Evolutionary conservation across 805 yeast genomes (phyloP).

Genomic region (Debaryomyces tyrocola): DNA sequence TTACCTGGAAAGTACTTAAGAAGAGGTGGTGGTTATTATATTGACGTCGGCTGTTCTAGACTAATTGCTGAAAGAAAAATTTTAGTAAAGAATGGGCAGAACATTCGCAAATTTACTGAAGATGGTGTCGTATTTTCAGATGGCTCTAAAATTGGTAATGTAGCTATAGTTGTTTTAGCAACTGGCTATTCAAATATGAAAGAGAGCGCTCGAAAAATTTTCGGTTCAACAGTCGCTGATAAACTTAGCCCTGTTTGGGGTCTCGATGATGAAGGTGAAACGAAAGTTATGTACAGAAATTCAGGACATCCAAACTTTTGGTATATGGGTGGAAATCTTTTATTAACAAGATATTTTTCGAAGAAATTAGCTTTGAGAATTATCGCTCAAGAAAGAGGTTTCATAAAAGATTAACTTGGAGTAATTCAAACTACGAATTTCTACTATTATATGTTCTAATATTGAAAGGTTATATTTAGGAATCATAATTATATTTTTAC

Average conservation of each 20-base stretch:
- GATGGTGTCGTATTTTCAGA: constrained; percentile 40
- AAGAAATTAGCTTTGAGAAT: constrained; percentile 40
- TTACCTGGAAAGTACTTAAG: constrained; percentile 36
- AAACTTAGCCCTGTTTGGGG: constrained; percentile 41
- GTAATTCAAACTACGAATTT: no score
- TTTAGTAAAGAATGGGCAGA: constrained; percentile 31
- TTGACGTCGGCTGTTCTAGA: constrained; percentile 44
- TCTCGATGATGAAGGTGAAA: constrained; percentile 43
- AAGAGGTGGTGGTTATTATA: constrained; percentile 47
- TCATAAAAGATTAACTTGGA: no score
- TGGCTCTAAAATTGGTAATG: constrained; percentile 27
- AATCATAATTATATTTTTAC: no score
- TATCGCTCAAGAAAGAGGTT: constrained; percentile 21
- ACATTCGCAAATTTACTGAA: constrained; percentile 32
- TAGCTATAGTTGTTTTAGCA: constrained; percentile 43
- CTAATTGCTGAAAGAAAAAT: constrained; percentile 40
- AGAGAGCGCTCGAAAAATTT: constrained; percentile 36
- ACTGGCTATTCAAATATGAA: constrained; percentile 45
- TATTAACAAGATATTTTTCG: constrained; percentile 38
- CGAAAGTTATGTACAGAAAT: constrained; percentile 35
- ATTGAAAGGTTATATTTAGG: no score
- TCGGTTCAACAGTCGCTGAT: constrained; percentile 36
- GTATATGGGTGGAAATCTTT: constrained; percentile 43
- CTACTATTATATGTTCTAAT: no score
- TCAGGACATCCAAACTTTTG: constrained; percentile 40